Conservation (phyloP, 768 basidiomycete species). For the Podaxis sp. region DNA sequence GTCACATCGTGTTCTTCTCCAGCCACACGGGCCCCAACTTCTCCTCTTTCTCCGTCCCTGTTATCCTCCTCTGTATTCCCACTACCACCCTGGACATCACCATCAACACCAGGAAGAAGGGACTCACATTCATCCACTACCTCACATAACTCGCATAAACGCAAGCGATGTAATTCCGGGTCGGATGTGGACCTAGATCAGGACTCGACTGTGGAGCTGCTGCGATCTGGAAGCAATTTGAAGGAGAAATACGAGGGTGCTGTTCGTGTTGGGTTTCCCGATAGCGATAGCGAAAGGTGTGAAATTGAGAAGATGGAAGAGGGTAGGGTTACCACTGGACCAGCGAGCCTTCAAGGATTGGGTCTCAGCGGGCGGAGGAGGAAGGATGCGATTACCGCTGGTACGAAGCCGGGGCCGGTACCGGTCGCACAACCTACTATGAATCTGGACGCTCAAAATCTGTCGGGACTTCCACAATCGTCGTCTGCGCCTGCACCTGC, state of each 20-base stretch:
- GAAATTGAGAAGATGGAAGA: slow-evolving; percentile 3
- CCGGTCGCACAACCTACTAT: neutral
- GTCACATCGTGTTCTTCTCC: neutral
- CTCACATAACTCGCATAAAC: slow-evolving; percentile 11
- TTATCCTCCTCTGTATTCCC: neutral
- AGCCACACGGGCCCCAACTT: neutral
- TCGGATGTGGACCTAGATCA: slow-evolving; percentile 5
- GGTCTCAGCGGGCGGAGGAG: neutral
- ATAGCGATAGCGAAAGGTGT: neutral
- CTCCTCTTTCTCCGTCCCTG: neutral
- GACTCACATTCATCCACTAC: neutral
- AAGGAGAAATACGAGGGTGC: neutral
- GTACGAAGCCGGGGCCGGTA: neutral
- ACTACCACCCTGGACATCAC: neutral
- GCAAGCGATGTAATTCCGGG: slow-evolving; percentile 15
- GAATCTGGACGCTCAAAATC: neutral
- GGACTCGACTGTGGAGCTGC: neutral
- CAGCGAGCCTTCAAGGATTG: neutral
- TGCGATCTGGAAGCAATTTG: neutral
- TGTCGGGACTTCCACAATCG: neutral
- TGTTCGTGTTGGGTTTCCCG: neutral
- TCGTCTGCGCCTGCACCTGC: neutral
- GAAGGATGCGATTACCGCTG: slow-evolving; percentile 1
- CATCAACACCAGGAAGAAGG: neutral
- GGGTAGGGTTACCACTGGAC: neutral